These are phyloP conservation scores for Fusarium sp. DNA, from an alignment of 2,329 filamentous ascomycete species.

Conservation along the genomic window DNA sequence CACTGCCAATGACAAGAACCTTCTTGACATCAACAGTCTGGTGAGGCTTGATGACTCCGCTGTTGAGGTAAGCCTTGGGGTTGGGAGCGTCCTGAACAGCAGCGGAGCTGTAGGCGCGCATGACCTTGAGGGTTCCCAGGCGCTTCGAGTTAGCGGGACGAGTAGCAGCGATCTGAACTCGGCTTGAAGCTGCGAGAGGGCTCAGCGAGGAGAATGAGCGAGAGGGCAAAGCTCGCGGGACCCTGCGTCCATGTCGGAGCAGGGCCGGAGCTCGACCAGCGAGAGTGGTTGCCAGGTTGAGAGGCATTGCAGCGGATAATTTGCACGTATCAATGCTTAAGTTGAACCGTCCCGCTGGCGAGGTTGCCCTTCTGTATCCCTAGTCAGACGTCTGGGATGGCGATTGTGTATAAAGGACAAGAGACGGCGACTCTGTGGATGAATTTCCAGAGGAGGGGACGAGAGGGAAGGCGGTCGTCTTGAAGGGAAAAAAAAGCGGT, in stretches of 20 bases:
- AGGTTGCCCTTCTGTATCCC: conserved; percentile 46
- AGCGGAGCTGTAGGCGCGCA: conserved; percentile 53
- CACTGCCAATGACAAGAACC: conserved; percentile 94
- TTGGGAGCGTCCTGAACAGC: conserved; percentile 76
- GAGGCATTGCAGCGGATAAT: conserved; percentile 50
- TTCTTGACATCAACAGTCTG: conserved; percentile 92
- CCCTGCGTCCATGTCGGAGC: conserved; percentile 63
- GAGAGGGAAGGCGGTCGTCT: conserved; percentile 23
- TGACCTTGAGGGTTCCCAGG: conserved; percentile 57
- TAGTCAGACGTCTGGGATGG: conserved; percentile 44
- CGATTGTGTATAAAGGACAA: conserved; percentile 32
- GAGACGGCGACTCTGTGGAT: conserved; percentile 42
- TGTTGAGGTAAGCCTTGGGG: conserved; percentile 87
- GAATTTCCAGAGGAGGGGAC: conserved; percentile 28
- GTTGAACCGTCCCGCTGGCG: conserved; percentile 50
- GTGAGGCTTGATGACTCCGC: conserved; percentile 82
- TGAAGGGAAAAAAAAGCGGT: conserved; percentile 41
- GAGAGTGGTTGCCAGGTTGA: conserved; percentile 54
- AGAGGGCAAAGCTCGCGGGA: conserved; percentile 56
- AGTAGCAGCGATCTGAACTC: conserved; percentile 42
- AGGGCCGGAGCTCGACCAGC: conserved; percentile 67
- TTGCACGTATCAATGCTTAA: conserved; percentile 49
- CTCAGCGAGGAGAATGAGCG: conserved; percentile 55
- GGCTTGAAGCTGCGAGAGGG: conserved; percentile 43
- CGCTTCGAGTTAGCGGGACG: conserved; percentile 53